phyloP scores from a whole-genome alignment of 805 yeast species.

The Saccharomycopsis oosterbeekiorum region DNA sequence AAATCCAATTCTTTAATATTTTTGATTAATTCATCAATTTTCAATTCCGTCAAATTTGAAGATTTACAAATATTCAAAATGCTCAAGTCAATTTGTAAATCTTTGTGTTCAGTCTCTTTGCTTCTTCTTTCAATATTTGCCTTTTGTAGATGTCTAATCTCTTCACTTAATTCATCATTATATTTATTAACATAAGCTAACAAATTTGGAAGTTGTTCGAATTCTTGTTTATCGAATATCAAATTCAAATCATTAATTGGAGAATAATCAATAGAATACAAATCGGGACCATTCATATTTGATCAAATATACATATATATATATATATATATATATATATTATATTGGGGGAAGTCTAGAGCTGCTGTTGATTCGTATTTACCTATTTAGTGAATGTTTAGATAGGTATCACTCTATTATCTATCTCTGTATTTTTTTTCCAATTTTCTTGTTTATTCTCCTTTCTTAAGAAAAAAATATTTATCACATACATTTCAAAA shows the following conservation, averaged over 20 bases:
- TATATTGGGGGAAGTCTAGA: no score
- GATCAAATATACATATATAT: conserved; percentile 19
- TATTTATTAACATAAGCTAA: conserved; percentile 40
- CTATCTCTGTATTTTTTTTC: no score
- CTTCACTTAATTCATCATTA: conserved; percentile 38
- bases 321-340: not conserved
- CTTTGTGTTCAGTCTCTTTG: not conserved
- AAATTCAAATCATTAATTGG: conserved; percentile 43
- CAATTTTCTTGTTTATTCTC: no score
- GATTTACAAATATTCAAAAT: conserved; percentile 38
- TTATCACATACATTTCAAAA: no score
- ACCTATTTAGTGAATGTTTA: no score
- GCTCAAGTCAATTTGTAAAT: conserved; percentile 26
- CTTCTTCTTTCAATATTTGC: not conserved
- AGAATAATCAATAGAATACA: conserved; percentile 34
- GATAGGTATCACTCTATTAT: no score
- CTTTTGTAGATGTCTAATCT: conserved; percentile 29
- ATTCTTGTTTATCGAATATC: conserved; percentile 41
- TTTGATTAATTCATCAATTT: conserved; percentile 61
- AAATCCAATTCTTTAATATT: conserved; percentile 72
- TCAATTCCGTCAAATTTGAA: conserved; percentile 46
- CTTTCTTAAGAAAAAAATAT: no score
- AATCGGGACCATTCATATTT: conserved; percentile 1
- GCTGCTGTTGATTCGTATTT: no score
- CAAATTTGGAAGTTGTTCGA: conserved; percentile 42